Percentiles rank a stretch among this genome's conserved stretches.
These are phyloP conservation scores for Penicillium sp. DNA, from an alignment of 2,329 filamentous ascomycete genomes.

Conservation along the genomic window DNA sequence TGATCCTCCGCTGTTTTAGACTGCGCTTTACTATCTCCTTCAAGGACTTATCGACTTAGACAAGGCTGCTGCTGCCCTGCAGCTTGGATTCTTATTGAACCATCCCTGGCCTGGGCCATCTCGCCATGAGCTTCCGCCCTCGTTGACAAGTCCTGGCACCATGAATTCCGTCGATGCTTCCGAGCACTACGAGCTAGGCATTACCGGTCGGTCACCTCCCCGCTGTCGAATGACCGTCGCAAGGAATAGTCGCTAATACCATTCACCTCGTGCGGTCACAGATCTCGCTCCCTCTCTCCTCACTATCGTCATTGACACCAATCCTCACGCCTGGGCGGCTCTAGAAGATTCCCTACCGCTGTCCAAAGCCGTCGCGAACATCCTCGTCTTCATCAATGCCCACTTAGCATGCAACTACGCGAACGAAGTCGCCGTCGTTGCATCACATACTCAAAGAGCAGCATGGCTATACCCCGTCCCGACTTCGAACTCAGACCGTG, in stretches of 20 bases:
- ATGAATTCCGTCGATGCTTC: slow-evolving; percentile 65
- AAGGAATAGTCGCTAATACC: neutral
- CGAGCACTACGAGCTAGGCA: slow-evolving; percentile 49
- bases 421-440: slow-evolving; percentile 87
- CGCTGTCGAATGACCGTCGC: slow-evolving; percentile 1
- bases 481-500: slow-evolving; percentile 21
- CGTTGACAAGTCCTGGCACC: slow-evolving; percentile 20
- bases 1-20: neutral
- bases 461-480: slow-evolving; percentile 77
- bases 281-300: slow-evolving; percentile 71
- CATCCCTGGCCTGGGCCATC: neutral
- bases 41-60: neutral
- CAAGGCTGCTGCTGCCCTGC: neutral
- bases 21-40: neutral
- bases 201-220: slow-evolving; percentile 38
- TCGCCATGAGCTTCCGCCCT: slow-evolving; percentile 13
- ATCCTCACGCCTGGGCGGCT: slow-evolving; percentile 86
- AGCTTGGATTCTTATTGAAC: neutral
- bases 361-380: slow-evolving; percentile 75
- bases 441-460: slow-evolving; percentile 79
- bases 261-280: slow-evolving; percentile 20
- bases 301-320: slow-evolving; percentile 89
- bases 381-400: slow-evolving; percentile 94
- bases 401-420: slow-evolving; percentile 90
- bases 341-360: slow-evolving; percentile 70